Evolutionary conservation across 2,329 filamentous ascomycete species (phyloP).

Genomic region (Paraphoma sp.): DNA sequence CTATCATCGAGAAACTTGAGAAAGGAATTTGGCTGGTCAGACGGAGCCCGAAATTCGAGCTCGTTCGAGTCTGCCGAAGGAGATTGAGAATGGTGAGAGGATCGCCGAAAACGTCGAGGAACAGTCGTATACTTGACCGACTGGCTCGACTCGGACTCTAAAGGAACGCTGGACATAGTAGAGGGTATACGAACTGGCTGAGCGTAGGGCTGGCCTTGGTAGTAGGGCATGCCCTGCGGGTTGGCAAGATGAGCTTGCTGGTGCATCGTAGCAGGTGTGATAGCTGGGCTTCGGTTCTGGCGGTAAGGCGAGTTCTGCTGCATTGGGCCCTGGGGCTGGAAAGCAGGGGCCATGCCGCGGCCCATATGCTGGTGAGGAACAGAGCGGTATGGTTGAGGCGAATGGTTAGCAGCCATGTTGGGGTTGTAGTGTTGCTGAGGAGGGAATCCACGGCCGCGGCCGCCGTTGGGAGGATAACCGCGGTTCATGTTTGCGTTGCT

Average conservation of each 20-base stretch:
- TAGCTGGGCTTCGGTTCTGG: constrained; percentile 65
- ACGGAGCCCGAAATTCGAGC: constrained; percentile 23
- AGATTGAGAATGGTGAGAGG: constrained; percentile 8
- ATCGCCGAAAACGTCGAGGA: constrained; percentile 19
- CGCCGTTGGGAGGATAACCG: constrained; percentile 50
- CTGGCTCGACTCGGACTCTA: constrained; percentile 27
- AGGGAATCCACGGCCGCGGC: constrained; percentile 59
- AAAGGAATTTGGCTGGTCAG: constrained; percentile 29
- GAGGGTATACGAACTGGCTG: constrained; percentile 66
- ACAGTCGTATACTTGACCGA: constrained; percentile 17
- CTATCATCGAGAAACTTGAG: constrained; percentile 54
- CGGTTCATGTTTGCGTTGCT: constrained; percentile 62
- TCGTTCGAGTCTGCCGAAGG: constrained; percentile 21
- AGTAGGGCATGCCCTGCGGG: constrained; percentile 69
- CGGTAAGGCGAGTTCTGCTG: constrained; percentile 65
- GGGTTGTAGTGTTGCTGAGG: constrained; percentile 56
- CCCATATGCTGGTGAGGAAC: constrained; percentile 59
- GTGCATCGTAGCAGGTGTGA: constrained; percentile 68
- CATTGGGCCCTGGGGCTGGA: constrained; percentile 56
- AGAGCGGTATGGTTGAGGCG: constrained; percentile 62
- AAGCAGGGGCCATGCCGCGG: constrained; percentile 60
- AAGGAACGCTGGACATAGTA: constrained; percentile 43
- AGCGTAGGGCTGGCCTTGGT: constrained; percentile 62
- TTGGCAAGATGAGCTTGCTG: constrained; percentile 61
- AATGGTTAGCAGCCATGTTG: constrained; percentile 43